Base-by-base conservation (phyloP, 129 eudicot genomes). In the Silybum marianum region DNA sequence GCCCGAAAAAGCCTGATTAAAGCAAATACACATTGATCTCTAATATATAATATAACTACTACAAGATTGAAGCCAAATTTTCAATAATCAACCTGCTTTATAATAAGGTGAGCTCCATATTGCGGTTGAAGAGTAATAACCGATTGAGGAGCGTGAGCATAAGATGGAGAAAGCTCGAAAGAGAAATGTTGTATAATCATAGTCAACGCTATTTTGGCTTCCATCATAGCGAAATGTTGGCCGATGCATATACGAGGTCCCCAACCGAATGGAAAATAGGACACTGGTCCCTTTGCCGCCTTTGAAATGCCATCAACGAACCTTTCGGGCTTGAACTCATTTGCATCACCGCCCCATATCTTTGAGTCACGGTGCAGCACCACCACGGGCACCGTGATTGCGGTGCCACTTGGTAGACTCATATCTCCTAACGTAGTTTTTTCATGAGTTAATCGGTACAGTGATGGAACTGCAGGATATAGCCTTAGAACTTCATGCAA, bases 201-300 rank as follows among this genome's bases (percentile, higher is more conserved):
- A 44, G 87, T n/a, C 46, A 83, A 21, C 0, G 72, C 76, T 75
- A 79, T 58, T 74, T 86, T 83, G 7, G 87, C 75, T 78, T 83
- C 86, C 78, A 88, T 83, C 75, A 84, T 60, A 1, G 92, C 92
- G 28, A 92, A 90, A 40, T 86, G 79, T 36, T 89, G 90, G 19
- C 97, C 94, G 4, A 90, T 88, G 62, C 97, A 92, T 46, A 83
- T 88, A 30, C 93, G 85, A 60, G 97, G 97, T 18, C 92, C 94
- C 89, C 89, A 88, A 40, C 92, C 94, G n/a, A 92, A 92, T 2
- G 94, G 94, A 42, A 92, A 78, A 75, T 84, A 90, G 0, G 97
- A 87, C 68, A 75, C 11, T 69, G 71, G 90, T 34, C 87, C 91
- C 75, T 90, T 90, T 16, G 90, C 78, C 22, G 92, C 94, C 84